Evolutionary conservation across 331 rosid species (phyloP).

Genomic region (Pyrus hybrid): DNA sequence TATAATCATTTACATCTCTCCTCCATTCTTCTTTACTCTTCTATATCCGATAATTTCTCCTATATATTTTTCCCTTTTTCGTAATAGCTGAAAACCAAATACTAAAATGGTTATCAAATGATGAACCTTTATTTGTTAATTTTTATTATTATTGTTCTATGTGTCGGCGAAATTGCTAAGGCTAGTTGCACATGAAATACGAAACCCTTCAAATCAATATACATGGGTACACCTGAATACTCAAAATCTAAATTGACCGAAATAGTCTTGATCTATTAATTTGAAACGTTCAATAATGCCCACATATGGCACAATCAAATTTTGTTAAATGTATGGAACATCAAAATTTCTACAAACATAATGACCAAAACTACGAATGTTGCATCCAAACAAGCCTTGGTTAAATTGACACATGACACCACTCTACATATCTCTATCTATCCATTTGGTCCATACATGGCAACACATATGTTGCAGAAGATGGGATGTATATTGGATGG

Average conservation of each 20-base stretch:
- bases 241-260: neutral
- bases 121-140: too few relatives aligned
- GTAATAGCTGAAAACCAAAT: too few relatives aligned
- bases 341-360: neutral
- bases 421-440: neutral
- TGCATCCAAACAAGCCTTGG: conserved; percentile 13
- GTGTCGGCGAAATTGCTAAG: too few relatives aligned
- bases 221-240: neutral
- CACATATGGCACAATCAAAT: neutral
- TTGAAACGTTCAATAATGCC: neutral
- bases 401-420: conserved; percentile 21
- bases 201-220: neutral
- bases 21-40: too few relatives aligned
- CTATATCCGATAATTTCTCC: too few relatives aligned
- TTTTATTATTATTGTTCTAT: too few relatives aligned
- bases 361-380: conserved; percentile 8
- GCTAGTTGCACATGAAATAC: too few relatives aligned
- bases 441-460: conserved; percentile 24
- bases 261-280: neutral
- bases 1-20: too few relatives aligned
- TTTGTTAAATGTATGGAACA: neutral
- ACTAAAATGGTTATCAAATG: too few relatives aligned
- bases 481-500: neutral
- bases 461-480: neutral
- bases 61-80: too few relatives aligned